Conservation (phyloP, 352 stramenopile genomes). For the Phytopythium mirpurense region DNA sequence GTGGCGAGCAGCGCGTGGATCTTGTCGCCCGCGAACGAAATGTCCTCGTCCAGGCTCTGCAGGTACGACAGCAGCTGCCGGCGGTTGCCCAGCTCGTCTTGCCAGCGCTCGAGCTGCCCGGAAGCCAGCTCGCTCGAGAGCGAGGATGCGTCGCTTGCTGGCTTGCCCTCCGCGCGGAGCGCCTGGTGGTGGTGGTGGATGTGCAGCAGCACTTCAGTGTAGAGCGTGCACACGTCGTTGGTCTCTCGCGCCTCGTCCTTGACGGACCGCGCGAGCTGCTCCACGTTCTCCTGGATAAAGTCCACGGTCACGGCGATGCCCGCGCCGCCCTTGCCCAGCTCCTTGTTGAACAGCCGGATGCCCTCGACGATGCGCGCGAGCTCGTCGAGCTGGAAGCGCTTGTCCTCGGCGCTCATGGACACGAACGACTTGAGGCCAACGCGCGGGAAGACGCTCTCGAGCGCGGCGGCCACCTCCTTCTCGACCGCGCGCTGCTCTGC, state of each 20-base stretch:
- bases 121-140: conserved; percentile 12
- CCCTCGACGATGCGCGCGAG: conserved; percentile 89
- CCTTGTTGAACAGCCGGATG: conserved; percentile 92
- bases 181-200: conserved; percentile 46
- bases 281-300: conserved; percentile 52
- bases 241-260: conserved; percentile 55
- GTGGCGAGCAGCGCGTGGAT: conserved; percentile 62
- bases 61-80: conserved; percentile 90
- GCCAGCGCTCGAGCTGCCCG: conserved; percentile 75
- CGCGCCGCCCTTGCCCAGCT: conserved; percentile 81
- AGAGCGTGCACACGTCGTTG: conserved; percentile 73
- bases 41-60: conserved; percentile 90
- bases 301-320: conserved; percentile 67
- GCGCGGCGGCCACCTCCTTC: conserved; percentile 84
- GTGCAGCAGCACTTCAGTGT: conserved; percentile 75
- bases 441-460: conserved; percentile 94
- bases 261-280: conserved; percentile 36
- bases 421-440: conserved; percentile 93
- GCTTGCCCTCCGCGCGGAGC: conserved; percentile 18
- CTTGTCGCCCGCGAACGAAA: conserved; percentile 77
- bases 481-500: conserved; percentile 66
- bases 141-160: neutral
- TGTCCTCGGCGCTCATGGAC: conserved; percentile 86
- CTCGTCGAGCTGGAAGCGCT: conserved; percentile 88
- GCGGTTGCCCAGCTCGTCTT: conserved; percentile 90